Percentiles rank a stretch among this genome's conserved stretches.
Conservation (phyloP, 1,284 basidiomycete genomes). For the Austropuccinia psidii region DNA sequence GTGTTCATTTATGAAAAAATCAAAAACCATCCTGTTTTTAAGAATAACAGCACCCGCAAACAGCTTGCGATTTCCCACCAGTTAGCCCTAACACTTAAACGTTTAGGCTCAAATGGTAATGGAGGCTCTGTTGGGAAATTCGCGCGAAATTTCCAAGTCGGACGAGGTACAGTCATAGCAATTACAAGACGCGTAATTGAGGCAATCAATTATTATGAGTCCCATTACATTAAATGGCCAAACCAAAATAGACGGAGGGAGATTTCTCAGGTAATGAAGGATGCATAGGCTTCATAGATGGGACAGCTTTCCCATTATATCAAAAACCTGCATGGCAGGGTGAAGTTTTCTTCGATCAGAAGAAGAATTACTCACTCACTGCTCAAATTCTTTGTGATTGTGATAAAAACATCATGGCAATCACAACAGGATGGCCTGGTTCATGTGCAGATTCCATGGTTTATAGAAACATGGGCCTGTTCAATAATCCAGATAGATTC, state of each 20-base stretch:
- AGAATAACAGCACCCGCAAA: not conserved
- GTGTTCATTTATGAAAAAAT: not conserved
- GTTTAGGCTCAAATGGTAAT: not conserved
- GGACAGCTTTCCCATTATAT: too few relatives aligned
- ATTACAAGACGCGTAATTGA: not conserved
- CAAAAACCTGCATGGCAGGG: too few relatives aligned
- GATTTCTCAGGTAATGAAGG: not conserved
- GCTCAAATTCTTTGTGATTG: slow-evolving; percentile 1
- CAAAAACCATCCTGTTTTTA: not conserved
- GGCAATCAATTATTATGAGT: not conserved
- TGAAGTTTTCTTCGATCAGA: too few relatives aligned
- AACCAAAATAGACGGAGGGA: not conserved
- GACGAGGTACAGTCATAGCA: not conserved
- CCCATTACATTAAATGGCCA: not conserved
- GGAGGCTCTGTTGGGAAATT: not conserved
- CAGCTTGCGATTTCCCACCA: not conserved
- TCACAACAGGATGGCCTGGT: not conserved
- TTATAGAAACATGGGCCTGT: not conserved
- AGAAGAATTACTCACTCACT: too few relatives aligned
- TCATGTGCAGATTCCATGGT: not conserved
- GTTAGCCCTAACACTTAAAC: not conserved
- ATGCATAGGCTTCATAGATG: too few relatives aligned
- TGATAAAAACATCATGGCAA: not conserved
- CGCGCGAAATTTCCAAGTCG: not conserved
- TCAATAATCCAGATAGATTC: not conserved